Conservation (phyloP, 2,329 filamentous ascomycete genomes). For the Alternaria triticina region DNA sequence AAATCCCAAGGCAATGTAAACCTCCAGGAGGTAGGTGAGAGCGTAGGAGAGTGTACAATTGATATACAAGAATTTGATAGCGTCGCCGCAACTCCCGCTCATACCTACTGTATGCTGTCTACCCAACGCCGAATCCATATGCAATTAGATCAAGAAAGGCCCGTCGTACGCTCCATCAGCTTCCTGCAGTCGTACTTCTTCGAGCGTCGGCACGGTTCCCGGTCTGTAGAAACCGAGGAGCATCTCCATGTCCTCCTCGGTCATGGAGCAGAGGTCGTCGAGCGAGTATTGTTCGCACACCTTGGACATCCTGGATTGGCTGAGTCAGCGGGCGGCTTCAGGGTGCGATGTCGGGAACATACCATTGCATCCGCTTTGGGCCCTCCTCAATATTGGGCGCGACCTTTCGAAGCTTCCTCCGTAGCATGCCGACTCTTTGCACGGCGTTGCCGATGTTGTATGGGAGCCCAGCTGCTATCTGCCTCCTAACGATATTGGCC, state of each 20-base stretch:
- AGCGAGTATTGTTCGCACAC: slow-evolving; percentile 88
- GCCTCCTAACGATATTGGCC: slow-evolving; percentile 81
- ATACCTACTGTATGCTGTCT: slow-evolving; percentile 12
- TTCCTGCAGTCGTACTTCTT: slow-evolving; percentile 50
- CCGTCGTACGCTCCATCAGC: slow-evolving; percentile 54
- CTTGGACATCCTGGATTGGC: slow-evolving; percentile 75
- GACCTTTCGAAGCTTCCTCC: slow-evolving; percentile 77
- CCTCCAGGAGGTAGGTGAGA: not conserved
- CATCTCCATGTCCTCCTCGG: slow-evolving; percentile 79
- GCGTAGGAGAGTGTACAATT: slow-evolving; percentile 18
- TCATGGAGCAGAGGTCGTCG: slow-evolving; percentile 82
- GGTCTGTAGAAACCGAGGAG: slow-evolving; percentile 76
- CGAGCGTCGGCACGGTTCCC: slow-evolving; percentile 52
- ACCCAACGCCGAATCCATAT: slow-evolving; percentile 15
- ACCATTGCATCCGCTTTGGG: slow-evolving; percentile 90
- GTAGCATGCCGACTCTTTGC: slow-evolving; percentile 78
- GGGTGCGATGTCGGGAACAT: slow-evolving; percentile 3
- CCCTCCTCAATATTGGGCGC: slow-evolving; percentile 77
- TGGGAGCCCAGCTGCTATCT: slow-evolving; percentile 80
- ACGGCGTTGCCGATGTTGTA: slow-evolving; percentile 84
- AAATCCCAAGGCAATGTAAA: not conserved
- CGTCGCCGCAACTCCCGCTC: slow-evolving; percentile 18
- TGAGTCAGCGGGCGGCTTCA: slow-evolving; percentile 33
- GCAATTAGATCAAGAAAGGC: slow-evolving; percentile 50
- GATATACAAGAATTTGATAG: slow-evolving; percentile 18